Evolutionary conservation across 139 green algal genomes (phyloP).

Genomic region (Chlorella sp.): DNA sequence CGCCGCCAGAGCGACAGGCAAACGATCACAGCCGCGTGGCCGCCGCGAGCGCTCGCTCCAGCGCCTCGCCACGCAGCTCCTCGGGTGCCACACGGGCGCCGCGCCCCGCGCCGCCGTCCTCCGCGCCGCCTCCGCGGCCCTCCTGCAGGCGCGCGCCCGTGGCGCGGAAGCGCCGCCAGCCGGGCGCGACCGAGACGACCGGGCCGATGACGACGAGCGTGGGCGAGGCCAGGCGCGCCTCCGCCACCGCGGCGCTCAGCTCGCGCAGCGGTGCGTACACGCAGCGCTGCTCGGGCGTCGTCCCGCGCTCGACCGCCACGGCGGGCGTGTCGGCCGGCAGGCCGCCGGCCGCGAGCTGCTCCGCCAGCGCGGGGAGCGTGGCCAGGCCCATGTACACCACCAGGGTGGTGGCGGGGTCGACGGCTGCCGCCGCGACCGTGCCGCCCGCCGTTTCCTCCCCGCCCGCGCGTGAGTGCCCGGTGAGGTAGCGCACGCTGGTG

Average conservation of each 20-base stretch:
- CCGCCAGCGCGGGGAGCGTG: constrained; percentile 79
- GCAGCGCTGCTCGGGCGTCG: constrained; percentile 79
- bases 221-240: constrained; percentile 74
- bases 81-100: too few species aligned
- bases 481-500: constrained; percentile 89
- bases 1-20: too few species aligned
- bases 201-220: constrained; percentile 95
- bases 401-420: constrained; percentile 91
- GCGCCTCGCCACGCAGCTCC: too few species aligned
- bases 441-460: constrained; percentile 73
- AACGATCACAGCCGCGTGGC: too few species aligned
- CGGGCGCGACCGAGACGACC: constrained; percentile 70
- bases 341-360: constrained; percentile 66
- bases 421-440: constrained; percentile 46
- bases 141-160: constrained; percentile 9
- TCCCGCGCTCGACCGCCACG: constrained; percentile 95
- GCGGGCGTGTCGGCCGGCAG: constrained; percentile 73
- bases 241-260: constrained; percentile 52
- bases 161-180: constrained; percentile 47
- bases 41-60: too few species aligned
- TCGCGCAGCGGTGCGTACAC: constrained; percentile 71
- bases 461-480: constrained; percentile 87
- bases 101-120: too few species aligned
- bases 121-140: not conserved
- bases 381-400: constrained; percentile 98